phyloP scores from a whole-genome alignment of 441 rosid genomes.

The Raphanus hybrid region DNA sequence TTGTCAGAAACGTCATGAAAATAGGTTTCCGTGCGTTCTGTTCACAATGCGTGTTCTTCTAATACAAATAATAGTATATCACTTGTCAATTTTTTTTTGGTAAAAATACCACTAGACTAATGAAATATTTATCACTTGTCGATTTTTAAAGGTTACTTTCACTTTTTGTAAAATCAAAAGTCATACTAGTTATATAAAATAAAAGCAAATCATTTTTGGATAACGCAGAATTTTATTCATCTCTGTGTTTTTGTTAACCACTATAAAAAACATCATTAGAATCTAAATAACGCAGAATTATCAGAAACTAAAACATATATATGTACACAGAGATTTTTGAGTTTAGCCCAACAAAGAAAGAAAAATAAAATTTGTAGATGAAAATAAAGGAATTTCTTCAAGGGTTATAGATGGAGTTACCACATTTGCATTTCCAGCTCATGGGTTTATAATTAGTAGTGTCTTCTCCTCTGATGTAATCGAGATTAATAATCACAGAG shows the following conservation, averaged over 20 bases:
- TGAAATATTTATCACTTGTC: neutral
- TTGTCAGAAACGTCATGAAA: conserved; percentile 46
- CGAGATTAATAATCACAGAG: conserved; percentile 30
- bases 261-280: neutral
- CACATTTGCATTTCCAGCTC: conserved; percentile 98
- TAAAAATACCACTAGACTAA: too few species aligned
- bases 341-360: neutral
- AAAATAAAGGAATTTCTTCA: conserved; percentile 37
- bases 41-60: conserved; percentile 34
- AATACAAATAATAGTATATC: neutral
- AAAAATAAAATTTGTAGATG: neutral
- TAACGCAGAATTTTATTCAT: conserved; percentile 24
- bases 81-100: neutral
- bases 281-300: conserved; percentile 16
- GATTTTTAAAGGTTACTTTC: conserved; percentile 6
- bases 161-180: neutral
- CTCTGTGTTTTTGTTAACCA: conserved; percentile 19
- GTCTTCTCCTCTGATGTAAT: conserved; percentile 68
- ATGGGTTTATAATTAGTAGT: conserved; percentile 89
- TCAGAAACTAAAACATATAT: conserved; percentile 21
- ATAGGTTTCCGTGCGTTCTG: conserved; percentile 44
- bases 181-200: neutral
- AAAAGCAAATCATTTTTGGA: conserved; percentile 6
- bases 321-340: conserved; percentile 28
- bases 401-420: conserved; percentile 72